Base-by-base conservation (phyloP, 2,329 filamentous ascomycete species). In the Rutstroemia sydowiana region DNA sequence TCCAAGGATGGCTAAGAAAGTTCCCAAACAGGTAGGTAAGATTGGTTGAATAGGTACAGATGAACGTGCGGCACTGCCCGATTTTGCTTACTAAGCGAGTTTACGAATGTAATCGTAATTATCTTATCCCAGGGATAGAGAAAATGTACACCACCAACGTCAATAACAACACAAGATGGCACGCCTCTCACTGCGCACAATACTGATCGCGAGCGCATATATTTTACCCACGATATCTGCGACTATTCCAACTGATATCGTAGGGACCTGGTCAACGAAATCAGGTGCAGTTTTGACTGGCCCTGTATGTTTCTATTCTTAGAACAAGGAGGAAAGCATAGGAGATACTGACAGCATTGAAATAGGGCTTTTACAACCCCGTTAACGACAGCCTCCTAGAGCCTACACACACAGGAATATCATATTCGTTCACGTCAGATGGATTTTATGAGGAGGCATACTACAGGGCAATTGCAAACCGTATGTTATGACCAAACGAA, bases 231-330 rank as follows among this genome's bases (percentile, higher is more conserved):
- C 68, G 53, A 63, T 68, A 23, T 67, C 69, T 46, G 69, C 73
- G 30, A 63, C 66, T 34, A 71, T 26, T 26, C 23, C 76, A 56
- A 65, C 72, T 30, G 70, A 76, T 48, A 69, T 87, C 30, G 75
- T 81, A n/a, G 84, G 84, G 53, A 88, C 84, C 53, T 88, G 84
- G 84, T 77, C 79, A 14, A 84, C 81, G 42, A 88, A 88, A 68
- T 84, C 82, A 23, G 79, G 77, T 63, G 78, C 79, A 55, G 85
- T 85, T 37, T 64, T 87, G 41, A 88, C 84, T 8, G 84, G 85
- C 41, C 78, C 83, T 49, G 84, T 87, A 78, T 53, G 73, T 71
- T 51, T 49, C 52, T 58, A 61, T 64, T 62, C 55, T 59, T 61
- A 52, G 56, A 59, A 58, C 42, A 34, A 41, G 52, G 43, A 32